These are phyloP conservation scores for Solanum chiquidenum DNA, from an alignment of 257 asterid species.

Conservation along the genomic window DNA sequence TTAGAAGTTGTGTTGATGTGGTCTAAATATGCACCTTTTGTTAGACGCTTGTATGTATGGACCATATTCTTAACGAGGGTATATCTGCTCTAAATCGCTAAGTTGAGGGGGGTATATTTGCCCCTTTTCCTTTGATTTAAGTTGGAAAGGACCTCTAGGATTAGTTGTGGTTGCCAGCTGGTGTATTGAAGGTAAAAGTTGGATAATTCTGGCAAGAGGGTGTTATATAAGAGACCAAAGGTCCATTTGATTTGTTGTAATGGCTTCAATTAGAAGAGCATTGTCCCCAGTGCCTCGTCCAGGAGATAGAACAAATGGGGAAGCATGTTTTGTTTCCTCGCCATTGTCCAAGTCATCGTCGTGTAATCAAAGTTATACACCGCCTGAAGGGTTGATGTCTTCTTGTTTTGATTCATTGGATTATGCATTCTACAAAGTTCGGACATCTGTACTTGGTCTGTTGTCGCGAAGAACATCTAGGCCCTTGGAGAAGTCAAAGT, in stretches of 20 bases:
- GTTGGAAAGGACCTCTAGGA: background rate
- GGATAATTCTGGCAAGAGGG: background rate
- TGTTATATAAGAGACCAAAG: background rate
- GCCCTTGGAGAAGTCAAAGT: conserved; percentile 38
- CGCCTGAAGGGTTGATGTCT: conserved; percentile 12
- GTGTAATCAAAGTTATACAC: conserved; percentile 27
- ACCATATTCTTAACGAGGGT: background rate
- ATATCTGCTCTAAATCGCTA: background rate
- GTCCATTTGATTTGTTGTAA: background rate
- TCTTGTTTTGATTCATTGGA: conserved; percentile 36
- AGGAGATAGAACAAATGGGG: conserved; percentile 33
- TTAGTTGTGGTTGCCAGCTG: background rate
- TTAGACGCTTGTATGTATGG: background rate
- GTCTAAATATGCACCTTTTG: background rate
- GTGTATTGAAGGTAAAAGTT: background rate
- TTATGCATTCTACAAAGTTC: conserved; percentile 35
- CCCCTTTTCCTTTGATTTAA: background rate
- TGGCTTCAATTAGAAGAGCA: conserved; percentile 72
- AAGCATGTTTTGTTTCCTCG: conserved; percentile 45
- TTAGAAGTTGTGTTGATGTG: background rate
- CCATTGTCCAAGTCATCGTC: conserved; percentile 55
- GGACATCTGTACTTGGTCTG: conserved; percentile 25
- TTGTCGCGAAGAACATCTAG: conserved; percentile 40
- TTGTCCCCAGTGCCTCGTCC: conserved; percentile 49
- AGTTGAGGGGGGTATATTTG: background rate